Base-by-base conservation (phyloP, 139 green algal species). In the Cymbomonas tetramitiformis region DNA sequence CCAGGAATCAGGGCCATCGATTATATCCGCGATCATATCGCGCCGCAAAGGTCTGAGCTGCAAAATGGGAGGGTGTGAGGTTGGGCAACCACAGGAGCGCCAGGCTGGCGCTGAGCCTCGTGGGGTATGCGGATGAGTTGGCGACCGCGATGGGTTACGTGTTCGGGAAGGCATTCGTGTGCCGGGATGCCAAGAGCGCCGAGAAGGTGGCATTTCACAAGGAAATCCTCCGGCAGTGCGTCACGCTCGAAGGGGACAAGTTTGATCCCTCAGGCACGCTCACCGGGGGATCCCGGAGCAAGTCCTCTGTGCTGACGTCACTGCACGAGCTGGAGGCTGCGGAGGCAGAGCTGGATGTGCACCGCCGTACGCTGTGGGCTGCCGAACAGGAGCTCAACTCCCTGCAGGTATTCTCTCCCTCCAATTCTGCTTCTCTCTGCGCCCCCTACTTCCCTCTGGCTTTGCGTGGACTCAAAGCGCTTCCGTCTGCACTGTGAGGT, bases 221-320 rank as follows among this genome's bases (percentile, higher is more conserved):
- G 4, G 79, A 96, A 47, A 82, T 97, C n/a, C 39, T 57, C 43
- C 66, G 60, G 3, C 76, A 85, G 10, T 96, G 87, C 73, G 81
- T 97, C 28, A 95, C 87, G 2, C 73, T 96, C 4, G 86, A 99
- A 55, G 91, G 91, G 3, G 90, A 98, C 51, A 75, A 94, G 65
- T 96, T 94, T 79, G 93, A 94, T 74, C 91, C 91, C 0, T 46
- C 38, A n/a, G 83, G 83, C 28, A 70, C 74, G 2, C 69, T 93
- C 7, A 90, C 83, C 23, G 85, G 83, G 5, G 87, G 88, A 21
- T 90, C 78, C 2, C 76, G 85, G 41, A 72, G 62, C 55, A 72
- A 53, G n/a, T 7, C 28, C 29, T 75, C 61, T 15, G 24, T 90
- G 31, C 78, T 94, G 47, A 61, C 69, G 1, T 58, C 67, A 30